phyloP scores from a whole-genome alignment of 2,329 filamentous ascomycete genomes.

The Claviceps sp. region DNA sequence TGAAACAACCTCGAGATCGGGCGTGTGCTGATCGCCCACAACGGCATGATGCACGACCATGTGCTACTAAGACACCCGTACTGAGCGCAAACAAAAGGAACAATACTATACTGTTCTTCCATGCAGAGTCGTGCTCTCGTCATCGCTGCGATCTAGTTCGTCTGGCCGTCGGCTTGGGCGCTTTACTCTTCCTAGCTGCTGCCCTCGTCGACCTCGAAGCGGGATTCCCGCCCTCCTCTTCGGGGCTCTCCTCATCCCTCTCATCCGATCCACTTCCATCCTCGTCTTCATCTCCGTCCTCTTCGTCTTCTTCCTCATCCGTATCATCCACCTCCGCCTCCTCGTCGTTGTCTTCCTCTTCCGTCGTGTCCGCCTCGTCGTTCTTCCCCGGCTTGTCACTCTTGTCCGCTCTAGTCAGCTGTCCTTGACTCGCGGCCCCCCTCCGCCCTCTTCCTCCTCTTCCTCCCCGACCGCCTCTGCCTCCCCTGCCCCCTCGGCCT shows the following conservation, averaged over 20 bases:
- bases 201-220: conserved; percentile 19
- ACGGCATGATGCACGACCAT: too few species aligned
- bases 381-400: conserved; percentile 11
- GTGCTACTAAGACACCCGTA: too few species aligned
- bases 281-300: conserved; percentile 19
- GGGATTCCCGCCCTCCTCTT: conserved; percentile 17
- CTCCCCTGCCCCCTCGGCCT: neutral
- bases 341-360: conserved; percentile 16
- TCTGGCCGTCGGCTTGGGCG: conserved; percentile 2
- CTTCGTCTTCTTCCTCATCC: conserved; percentile 12
- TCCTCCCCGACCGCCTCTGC: conserved; percentile 6
- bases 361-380: conserved; percentile 17
- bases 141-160: conserved; percentile 5
- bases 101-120: neutral
- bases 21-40: too few species aligned
- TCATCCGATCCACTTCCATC: conserved; percentile 15
- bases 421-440: conserved; percentile 25
- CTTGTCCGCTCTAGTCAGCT: conserved; percentile 21
- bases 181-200: conserved; percentile 1
- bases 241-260: conserved; percentile 16
- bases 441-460: conserved; percentile 26
- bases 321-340: conserved; percentile 11
- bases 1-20: too few species aligned
- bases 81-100: neutral
- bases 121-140: conserved; percentile 9